Evolutionary conservation across 768 basidiomycete species (phyloP).

Genomic region (Russula vinacea): DNA sequence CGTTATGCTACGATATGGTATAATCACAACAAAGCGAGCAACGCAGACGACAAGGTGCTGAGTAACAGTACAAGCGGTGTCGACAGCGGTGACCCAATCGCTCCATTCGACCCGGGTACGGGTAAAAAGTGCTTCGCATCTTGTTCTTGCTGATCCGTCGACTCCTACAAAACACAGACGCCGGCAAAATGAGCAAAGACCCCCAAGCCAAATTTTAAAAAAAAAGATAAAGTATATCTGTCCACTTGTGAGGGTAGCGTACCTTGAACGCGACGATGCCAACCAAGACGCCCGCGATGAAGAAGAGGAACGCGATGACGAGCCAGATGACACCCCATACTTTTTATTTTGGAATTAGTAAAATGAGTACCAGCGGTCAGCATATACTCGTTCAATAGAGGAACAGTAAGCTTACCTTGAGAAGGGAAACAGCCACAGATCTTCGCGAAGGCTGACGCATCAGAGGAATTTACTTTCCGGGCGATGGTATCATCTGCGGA

Average conservation of each 20-base stretch:
- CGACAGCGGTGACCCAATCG: constrained; percentile 4
- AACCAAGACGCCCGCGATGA: constrained; percentile 70
- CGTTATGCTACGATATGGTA: background rate
- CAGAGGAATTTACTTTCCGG: constrained; percentile 79
- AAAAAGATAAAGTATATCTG: background rate
- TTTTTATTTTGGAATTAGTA: constrained; percentile 42
- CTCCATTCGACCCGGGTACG: constrained; percentile 50
- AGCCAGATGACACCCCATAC: constrained; percentile 93
- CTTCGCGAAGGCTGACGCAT: constrained; percentile 80
- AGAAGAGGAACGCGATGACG: constrained; percentile 67
- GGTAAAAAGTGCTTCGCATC: constrained; percentile 59
- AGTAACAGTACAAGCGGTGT: constrained; percentile 1
- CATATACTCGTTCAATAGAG: background rate
- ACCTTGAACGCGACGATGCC: constrained; percentile 84
- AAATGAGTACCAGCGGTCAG: background rate
- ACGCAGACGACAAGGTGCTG: constrained; percentile 1
- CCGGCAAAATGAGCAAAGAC: background rate
- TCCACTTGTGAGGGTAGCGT: constrained; percentile 4
- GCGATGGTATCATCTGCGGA: constrained; percentile 74
- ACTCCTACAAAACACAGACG: constrained; percentile 47
- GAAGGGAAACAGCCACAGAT: constrained; percentile 86
- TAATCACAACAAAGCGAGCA: constrained; percentile 10
- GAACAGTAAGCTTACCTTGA: constrained; percentile 46
- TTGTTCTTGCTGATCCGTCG: constrained; percentile 51
- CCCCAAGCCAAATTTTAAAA: background rate